Evolutionary conservation across 1,284 basidiomycete genomes (phyloP).

Genomic region (Naganishia liquefaciens): DNA sequence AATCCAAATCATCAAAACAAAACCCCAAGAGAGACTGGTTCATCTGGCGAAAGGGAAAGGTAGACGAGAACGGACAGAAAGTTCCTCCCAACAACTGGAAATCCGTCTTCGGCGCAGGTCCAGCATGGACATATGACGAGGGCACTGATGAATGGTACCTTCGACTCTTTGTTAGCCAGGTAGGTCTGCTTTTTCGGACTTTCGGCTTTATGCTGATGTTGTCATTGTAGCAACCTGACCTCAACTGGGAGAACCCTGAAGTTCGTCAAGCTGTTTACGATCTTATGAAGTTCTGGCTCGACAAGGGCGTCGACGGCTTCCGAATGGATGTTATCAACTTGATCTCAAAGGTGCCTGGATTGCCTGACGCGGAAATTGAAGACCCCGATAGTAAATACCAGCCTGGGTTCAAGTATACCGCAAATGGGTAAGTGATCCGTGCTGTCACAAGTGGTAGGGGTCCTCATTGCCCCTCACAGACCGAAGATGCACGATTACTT

Average conservation of each 20-base stretch:
- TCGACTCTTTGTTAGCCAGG: conserved; percentile 51
- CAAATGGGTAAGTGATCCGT: conserved; percentile 56
- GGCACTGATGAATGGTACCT: conserved; percentile 56
- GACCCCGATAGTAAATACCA: conserved; percentile 62
- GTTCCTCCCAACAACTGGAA: conserved; percentile 57
- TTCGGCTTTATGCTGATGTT: conserved; percentile 53
- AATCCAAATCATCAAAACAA: conserved; percentile 49
- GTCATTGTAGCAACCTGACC: conserved; percentile 22
- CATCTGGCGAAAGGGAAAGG: conserved; percentile 52
- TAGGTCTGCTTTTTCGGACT: conserved; percentile 7
- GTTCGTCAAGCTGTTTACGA: conserved; percentile 50
- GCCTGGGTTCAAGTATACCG: conserved; percentile 61
- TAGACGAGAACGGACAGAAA: conserved; percentile 44
- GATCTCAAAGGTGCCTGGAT: conserved; percentile 61
- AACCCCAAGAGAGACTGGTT: conserved; percentile 57
- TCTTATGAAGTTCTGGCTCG: conserved; percentile 57
- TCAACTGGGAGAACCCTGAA: conserved; percentile 52
- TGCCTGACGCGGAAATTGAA: conserved; percentile 66
- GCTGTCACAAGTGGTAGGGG: neutral
- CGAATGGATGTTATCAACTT: conserved; percentile 39
- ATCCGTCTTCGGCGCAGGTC: conserved; percentile 37
- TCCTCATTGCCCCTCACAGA: neutral
- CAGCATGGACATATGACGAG: conserved; percentile 57
- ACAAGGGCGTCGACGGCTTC: conserved; percentile 57
- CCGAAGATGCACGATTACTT: conserved; percentile 69